Conservation (phyloP, 805 yeast species). For the Sungouiozyma ichnusensis region DNA sequence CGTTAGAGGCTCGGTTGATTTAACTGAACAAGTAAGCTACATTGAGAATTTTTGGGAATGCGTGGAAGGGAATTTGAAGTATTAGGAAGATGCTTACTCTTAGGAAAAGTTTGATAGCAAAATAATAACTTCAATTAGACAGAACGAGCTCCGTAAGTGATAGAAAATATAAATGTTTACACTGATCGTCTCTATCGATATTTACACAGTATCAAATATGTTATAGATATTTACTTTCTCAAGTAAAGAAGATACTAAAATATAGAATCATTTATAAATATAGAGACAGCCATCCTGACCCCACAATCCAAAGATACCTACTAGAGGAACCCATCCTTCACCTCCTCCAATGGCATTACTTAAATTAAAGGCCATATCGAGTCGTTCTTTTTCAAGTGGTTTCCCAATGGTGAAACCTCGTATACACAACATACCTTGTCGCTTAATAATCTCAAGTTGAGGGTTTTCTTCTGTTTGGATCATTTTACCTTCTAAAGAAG, state of each 20-base stretch:
- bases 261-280: constrained; percentile 25
- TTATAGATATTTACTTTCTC: background rate
- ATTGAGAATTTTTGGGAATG: constrained; percentile 43
- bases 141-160: too few relatives aligned
- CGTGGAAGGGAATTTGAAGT: constrained; percentile 38
- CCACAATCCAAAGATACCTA: constrained; percentile 46
- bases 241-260: too few relatives aligned
- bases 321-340: constrained; percentile 43
- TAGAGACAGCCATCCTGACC: constrained; percentile 70
- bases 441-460: constrained; percentile 27
- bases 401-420: constrained; percentile 64
- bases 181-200: too few relatives aligned
- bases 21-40: constrained; percentile 34
- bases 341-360: constrained; percentile 32
- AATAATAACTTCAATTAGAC: too few relatives aligned
- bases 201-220: too few relatives aligned
- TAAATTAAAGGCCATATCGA: constrained; percentile 21
- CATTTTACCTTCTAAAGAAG: constrained; percentile 51
- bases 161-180: too few relatives aligned
- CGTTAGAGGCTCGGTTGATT: constrained; percentile 37
- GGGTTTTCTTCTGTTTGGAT: constrained; percentile 26
- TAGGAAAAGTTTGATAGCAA: too few relatives aligned
- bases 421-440: constrained; percentile 41
- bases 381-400: constrained; percentile 26
- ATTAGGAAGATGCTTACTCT: constrained; percentile 17